Evolutionary conservation across 345 rosid genomes (phyloP), one percentile per base, ranked within the genome.

Genomic region (Sisymbrium irio): DNA sequence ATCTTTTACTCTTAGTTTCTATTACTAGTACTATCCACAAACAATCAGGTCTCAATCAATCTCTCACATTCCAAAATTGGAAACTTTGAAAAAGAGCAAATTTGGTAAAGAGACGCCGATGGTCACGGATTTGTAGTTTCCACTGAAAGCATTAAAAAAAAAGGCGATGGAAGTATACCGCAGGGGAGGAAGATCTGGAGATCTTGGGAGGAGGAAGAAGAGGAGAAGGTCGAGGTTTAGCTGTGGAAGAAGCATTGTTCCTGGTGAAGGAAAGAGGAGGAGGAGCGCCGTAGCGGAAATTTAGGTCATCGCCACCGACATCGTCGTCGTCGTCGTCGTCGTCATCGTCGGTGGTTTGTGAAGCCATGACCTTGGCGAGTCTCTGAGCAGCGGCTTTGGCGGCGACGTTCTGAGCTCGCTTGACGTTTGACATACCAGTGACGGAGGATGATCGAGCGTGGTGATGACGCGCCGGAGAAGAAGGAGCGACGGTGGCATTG

Each of bases 341-440:
- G 13, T 86, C 96, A 37, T 88, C 96, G 33, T 85, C 92, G 30
- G 91, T 80, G 7, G 98, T 87, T 79, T 92, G 98, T 37, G 99
- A 96, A 65, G 98, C 99, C 99, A 96, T 96, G 72, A 96, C 99
- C 76, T 89, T 96, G 75, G 99, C 99, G 11, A 96, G 93, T 19
- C 99, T 86, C 80, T 86, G 96, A 57, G 99, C 99, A 0, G 98
- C 99, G 30, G 98, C 98, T 80, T 86, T 96, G 14, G 99, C 98
- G 11, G 98, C 97, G 57, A 92, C 85, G 83, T 92, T 96, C 72
- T 96, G 99, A 5, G 86, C 88, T 60, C 97, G 80, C 83, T 90
- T 96, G 81, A 92, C 84, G 50, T 79, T 89, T 6, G 98, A 92
- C 77, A 96, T 79, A 19, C 85, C 87, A 51, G 92, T 63, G 45